phyloP scores from a whole-genome alignment of 306 rosid genomes.

The Vigna unguiculata region DNA sequence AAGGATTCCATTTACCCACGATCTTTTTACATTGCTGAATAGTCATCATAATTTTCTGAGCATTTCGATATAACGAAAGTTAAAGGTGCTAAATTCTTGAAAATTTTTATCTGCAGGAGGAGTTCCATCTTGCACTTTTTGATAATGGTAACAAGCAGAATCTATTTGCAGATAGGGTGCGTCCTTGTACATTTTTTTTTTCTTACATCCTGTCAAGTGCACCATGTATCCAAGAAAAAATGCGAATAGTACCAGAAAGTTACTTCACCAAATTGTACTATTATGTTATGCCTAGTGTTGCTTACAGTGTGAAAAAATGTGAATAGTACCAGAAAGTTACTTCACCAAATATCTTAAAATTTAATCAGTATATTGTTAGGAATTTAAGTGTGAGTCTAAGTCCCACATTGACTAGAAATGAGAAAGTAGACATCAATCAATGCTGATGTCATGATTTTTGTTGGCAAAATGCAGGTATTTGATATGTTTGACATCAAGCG shows the following conservation, averaged over 20 bases:
- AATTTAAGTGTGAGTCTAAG: too few relatives aligned
- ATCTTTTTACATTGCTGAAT: neutral
- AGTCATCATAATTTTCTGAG: neutral
- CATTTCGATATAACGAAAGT: neutral
- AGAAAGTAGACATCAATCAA: too few relatives aligned
- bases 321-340: too few relatives aligned
- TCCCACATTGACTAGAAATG: too few relatives aligned
- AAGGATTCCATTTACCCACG: neutral
- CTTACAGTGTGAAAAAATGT: neutral
- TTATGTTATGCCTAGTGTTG: neutral
- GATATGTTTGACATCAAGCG: slow-evolving; percentile 74
- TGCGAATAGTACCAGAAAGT: neutral
- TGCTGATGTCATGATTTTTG: neutral
- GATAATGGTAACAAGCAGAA: slow-evolving; percentile 54
- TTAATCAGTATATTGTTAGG: too few relatives aligned
- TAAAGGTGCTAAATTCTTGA: slow-evolving; percentile 27
- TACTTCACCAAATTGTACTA: neutral
- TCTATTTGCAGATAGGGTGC: slow-evolving; percentile 75
- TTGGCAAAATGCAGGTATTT: slow-evolving; percentile 62
- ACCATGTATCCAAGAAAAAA: neutral
- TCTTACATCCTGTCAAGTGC: neutral
- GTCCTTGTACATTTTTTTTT: slow-evolving; percentile 20
- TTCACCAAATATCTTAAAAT: neutral
- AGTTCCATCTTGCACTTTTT: slow-evolving; percentile 72
- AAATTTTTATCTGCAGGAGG: slow-evolving; percentile 59